phyloP scores from a whole-genome alignment of 768 basidiomycete genomes.

The Russula emetica region DNA sequence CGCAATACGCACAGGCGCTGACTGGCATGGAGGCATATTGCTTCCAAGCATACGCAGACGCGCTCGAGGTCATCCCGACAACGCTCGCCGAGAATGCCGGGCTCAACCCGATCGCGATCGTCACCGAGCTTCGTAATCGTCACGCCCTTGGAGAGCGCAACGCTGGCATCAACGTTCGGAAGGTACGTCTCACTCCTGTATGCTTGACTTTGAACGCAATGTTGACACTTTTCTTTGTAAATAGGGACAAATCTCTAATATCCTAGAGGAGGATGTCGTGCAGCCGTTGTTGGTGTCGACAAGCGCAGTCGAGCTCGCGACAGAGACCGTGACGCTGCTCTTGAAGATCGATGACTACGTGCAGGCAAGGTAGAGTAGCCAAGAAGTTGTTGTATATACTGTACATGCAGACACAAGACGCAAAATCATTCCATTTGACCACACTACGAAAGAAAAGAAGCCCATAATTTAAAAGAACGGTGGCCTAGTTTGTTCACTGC shows the following conservation, averaged over 20 bases:
- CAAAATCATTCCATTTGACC: slow-evolving; percentile 11
- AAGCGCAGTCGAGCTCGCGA: slow-evolving; percentile 90
- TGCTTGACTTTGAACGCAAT: not conserved
- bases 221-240: not conserved
- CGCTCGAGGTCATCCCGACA: slow-evolving; percentile 94
- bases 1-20: slow-evolving; percentile 86
- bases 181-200: slow-evolving; percentile 47
- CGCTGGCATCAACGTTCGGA: slow-evolving; percentile 97
- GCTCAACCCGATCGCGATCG: slow-evolving; percentile 95
- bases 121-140: slow-evolving; percentile 94
- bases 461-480: not conserved
- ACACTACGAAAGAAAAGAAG: not conserved
- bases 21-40: slow-evolving; percentile 99
- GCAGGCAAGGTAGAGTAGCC: slow-evolving; percentile 54
- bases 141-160: slow-evolving; percentile 93
- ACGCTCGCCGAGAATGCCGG: slow-evolving; percentile 99
- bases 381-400: slow-evolving; percentile 1
- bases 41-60: slow-evolving; percentile 97
- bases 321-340: slow-evolving; percentile 95
- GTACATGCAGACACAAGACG: slow-evolving; percentile 12
- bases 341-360: slow-evolving; percentile 96
- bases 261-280: slow-evolving; percentile 94
- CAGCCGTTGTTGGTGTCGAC: slow-evolving; percentile 94
- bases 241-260: slow-evolving; percentile 94
- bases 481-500: not conserved